Base-by-base conservation (phyloP, 1,284 basidiomycete genomes). In the Trichosporon sp. region DNA sequence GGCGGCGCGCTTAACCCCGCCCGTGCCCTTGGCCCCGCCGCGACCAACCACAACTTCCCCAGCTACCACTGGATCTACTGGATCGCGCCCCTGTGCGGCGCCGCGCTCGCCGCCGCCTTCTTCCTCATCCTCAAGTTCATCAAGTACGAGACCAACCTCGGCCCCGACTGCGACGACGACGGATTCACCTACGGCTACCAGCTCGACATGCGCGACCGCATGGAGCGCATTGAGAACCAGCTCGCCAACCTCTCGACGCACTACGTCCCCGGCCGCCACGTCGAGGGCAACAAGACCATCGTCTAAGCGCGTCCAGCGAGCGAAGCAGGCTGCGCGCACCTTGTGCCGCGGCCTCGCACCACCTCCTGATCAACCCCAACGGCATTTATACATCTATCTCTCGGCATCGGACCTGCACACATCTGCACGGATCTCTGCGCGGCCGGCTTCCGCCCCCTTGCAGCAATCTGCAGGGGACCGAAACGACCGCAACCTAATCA, bases 1-100 rank as follows among this genome's bases (percentile, higher is more conserved):
- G 82, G 83, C 32, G 83, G 82, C 12, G 80, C 82, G 2, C 74
- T 83, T 64, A 83, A 84, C 73, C 83, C 83, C 9, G 80, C 79
- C 12, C 74, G 80, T 70, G 69, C 76, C 1, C 83, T 85, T 65
- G 84, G 83, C 18, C 84, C 84, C 7, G 75, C 77, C 13, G 83
- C 83, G 60, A 77, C 82, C 51, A 68, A 68, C 67, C 62, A 65
- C 23, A 68, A 72, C 15, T 84, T 84, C 75, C 69, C 65, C 15
- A 34, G 65, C 18, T 80, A 83, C 71, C 74, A 78, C 74, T 81
- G 81, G 81, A 81, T 83, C 71, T 83, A 83, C 78, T 84, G 80
- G 77, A 65, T 84, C 25, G 82, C 80, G 4, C 83, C 82, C 11
- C 70, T 71, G 29, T 65, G 79, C 31, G 83, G 83, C 1, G 76